Base-by-base conservation (phyloP, 306 rosid genomes). In the Vicia villosa region DNA sequence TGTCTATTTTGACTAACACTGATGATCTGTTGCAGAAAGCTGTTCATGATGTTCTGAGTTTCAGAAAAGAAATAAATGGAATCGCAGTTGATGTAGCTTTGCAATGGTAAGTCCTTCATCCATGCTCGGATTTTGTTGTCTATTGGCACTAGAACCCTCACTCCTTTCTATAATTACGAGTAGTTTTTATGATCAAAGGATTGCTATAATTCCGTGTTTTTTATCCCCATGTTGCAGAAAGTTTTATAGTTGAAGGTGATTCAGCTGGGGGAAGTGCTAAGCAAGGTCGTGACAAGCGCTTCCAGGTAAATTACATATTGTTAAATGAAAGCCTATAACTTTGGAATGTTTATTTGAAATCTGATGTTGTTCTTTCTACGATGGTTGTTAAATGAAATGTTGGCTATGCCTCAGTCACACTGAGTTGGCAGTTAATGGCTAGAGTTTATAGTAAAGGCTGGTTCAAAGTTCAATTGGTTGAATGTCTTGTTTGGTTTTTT, bases 211-310 rank as follows among this genome's bases (percentile, higher is more conserved):
- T 55, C 11, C 54, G 37, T 54, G 51, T 66, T 72, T 7, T 63
- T 65, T 51, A 46, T 72, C 60, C 30, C 47, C 46, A 54, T 68
- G 19, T 66, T 77, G 68, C 89, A 94, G 98, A 94, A 83, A 88
- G 90, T 72, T 94, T 90, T 81, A 94, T 94, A 74, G 98, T 94
- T 94, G 98, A 94, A 84, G 98, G 98, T 70, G 98, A 94, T 80
- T 94, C 97, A 24, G 97, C 98, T 64, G 98, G 97, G 70, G 98
- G 98, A 80, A 94, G 97, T 83, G 98, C 98, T 63, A 94, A 94
- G 77, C 97, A 90, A 77, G 98, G 96, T 17, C 97, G 98, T 38
- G 97, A 94, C 78, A 83, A 96, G 88, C 91, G 97, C 72, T 94
- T 94, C 66, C 97, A 94, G 98, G 97, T 94, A 64, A 81, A 70